Conservation (phyloP, 352 stramenopile genomes). For the Globisporangium irregulare region DNA sequence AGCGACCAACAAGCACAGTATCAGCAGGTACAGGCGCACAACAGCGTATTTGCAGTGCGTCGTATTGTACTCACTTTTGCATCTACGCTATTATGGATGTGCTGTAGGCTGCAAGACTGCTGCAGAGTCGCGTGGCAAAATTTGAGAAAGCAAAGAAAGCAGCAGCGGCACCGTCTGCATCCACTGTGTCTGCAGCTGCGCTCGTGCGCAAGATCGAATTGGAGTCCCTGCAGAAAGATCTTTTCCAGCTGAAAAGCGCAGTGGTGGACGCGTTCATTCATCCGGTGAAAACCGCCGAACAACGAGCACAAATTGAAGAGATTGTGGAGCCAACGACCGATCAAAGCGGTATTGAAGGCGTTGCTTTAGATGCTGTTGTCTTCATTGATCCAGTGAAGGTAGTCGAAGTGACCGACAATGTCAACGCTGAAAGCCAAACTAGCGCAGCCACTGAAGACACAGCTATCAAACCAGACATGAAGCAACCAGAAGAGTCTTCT, state of each 20-base stretch:
- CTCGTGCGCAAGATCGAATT: slow-evolving; percentile 27
- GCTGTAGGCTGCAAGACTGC: slow-evolving; percentile 22
- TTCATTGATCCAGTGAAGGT: not conserved
- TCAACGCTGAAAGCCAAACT: not conserved
- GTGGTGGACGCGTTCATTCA: slow-evolving; percentile 30
- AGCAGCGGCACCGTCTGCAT: slow-evolving; percentile 6
- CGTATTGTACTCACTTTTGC: not conserved
- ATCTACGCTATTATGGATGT: not conserved
- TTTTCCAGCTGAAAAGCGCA: slow-evolving; percentile 33
- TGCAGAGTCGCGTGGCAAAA: slow-evolving; percentile 23
- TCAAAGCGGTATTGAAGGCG: not conserved
- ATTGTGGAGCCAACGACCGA: not conserved
- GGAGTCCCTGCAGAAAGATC: slow-evolving; percentile 28
- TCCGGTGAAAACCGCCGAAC: not conserved
- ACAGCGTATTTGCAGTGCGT: too few relatives aligned
- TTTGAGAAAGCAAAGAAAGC: slow-evolving; percentile 24
- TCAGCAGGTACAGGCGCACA: slow-evolving; percentile 19
- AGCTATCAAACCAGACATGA: not conserved
- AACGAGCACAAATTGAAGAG: not conserved
- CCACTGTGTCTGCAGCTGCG: slow-evolving; percentile 9
- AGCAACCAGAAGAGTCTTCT: not conserved
- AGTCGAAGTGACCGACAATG: not conserved
- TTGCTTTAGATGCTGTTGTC: not conserved
- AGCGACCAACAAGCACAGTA: slow-evolving; percentile 45
- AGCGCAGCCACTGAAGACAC: not conserved